Base-by-base conservation (phyloP, 768 basidiomycete genomes). In the Tulasnella sp. region DNA sequence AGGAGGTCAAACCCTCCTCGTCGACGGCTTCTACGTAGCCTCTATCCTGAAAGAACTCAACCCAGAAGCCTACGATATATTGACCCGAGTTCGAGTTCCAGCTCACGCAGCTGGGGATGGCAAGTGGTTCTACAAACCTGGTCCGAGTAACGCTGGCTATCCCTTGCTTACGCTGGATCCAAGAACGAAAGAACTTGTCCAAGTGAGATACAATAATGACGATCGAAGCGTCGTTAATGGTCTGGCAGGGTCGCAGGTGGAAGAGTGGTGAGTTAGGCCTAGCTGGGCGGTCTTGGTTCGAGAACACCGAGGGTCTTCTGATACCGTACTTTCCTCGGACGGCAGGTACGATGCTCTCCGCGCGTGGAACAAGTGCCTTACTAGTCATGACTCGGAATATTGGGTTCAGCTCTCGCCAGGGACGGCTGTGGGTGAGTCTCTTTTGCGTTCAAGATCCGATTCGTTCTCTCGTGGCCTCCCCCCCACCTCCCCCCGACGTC, bases 1-100 rank as follows among this genome's bases (percentile, higher is more conserved):
- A 20, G 97, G 97, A 1, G 97, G 97, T 22, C 89, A 92, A 3
- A 95, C 95, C 4, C 89, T 98, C n/a, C 92, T 99, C 64, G 96
- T 98, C 20, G 97, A 99, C 84, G 97, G 96, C 37, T 98, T 98
- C 88, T 94, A 97, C 84, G 93, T 92, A 78, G 97, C 97, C 1
- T 92, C 92, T 0, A 88, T 94, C 78, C 89, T 99, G 31, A 90
- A 91, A 75, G 89, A 92, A 77, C 88, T 92, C 34, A 87, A 96
- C 83, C 95, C 96, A 0, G 88, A 90, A 0, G 89, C 89, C 2
- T 96, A 96, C 86, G 86, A 86, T 5, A 85, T 94, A 8, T 89
- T 99, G 16, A 91, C 95, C 0, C 86, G 87, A 14, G 85, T 95
- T 5, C 89, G 90, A 0, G 88, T 97, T 34, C 92, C 95, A 0